Percentiles rank a stretch among this genome's conserved stretches.
phyloP scores from a whole-genome alignment of 257 asterid species.

The Lantana camara region DNA sequence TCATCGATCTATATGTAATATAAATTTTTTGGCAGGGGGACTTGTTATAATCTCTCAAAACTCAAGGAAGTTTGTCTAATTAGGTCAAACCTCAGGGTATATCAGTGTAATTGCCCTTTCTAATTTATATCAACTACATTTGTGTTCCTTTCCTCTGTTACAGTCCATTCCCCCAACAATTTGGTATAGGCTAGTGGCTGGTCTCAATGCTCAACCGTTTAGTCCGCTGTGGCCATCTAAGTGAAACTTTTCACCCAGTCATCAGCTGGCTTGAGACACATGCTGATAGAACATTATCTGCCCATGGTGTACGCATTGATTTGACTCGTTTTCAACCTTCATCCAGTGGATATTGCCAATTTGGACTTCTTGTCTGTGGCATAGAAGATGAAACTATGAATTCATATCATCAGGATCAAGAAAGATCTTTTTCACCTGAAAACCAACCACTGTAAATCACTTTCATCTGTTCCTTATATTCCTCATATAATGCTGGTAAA shows the following conservation, averaged over 20 bases:
- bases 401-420: slow-evolving; percentile 48
- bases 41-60: too few species aligned
- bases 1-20: too few species aligned
- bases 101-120: too few species aligned
- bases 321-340: slow-evolving; percentile 74
- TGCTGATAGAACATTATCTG: slow-evolving; percentile 61
- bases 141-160: slow-evolving; percentile 32
- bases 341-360: slow-evolving; percentile 71
- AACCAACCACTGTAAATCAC: slow-evolving; percentile 53
- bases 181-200: slow-evolving; percentile 89
- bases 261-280: slow-evolving; percentile 82
- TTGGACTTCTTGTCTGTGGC: slow-evolving; percentile 66
- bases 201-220: slow-evolving; percentile 92
- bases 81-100: too few species aligned
- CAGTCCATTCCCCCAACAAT: slow-evolving; percentile 89
- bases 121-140: slow-evolving; percentile 12
- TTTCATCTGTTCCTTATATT: slow-evolving; percentile 19
- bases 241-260: slow-evolving; percentile 65
- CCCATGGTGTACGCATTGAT: slow-evolving; percentile 60
- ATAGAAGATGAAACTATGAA: slow-evolving; percentile 53
- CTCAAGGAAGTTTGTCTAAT: too few species aligned
- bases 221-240: slow-evolving; percentile 74
- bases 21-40: too few species aligned
- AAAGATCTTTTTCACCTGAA: slow-evolving; percentile 43
- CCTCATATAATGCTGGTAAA: slow-evolving; percentile 10